These are phyloP conservation scores for Nicotiana otophora DNA, from an alignment of 257 asterid species.

Conservation along the genomic window DNA sequence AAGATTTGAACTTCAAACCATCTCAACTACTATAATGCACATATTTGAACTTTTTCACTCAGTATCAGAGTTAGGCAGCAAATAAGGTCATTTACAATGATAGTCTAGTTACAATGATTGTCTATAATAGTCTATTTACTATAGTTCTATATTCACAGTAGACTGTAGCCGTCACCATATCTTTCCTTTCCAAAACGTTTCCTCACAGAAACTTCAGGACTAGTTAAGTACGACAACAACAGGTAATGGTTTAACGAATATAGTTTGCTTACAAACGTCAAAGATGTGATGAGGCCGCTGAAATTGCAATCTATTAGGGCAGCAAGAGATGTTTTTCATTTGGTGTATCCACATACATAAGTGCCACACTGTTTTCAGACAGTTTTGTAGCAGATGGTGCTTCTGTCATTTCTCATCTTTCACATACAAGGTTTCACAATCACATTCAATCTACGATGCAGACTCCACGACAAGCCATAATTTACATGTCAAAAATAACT, in stretches of 20 bases:
- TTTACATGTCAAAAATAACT: no score
- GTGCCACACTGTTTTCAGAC: neutral
- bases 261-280: neutral
- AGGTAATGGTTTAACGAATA: no score
- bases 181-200: no score
- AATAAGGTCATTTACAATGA: neutral
- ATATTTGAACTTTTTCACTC: neutral
- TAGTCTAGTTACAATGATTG: neutral
- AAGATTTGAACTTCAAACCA: neutral
- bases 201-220: no score
- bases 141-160: neutral
- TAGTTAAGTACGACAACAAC: no score
- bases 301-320: neutral
- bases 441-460: neutral
- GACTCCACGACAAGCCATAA: no score
- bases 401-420: neutral
- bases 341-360: neutral
- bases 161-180: no score
- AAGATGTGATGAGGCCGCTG: no score
- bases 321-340: neutral
- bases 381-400: neutral
- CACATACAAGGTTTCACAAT: neutral
- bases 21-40: neutral
- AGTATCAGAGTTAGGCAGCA: neutral
- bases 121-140: neutral